Conservation (phyloP, 305 asterid species). For the Fraxinus platypoda region DNA sequence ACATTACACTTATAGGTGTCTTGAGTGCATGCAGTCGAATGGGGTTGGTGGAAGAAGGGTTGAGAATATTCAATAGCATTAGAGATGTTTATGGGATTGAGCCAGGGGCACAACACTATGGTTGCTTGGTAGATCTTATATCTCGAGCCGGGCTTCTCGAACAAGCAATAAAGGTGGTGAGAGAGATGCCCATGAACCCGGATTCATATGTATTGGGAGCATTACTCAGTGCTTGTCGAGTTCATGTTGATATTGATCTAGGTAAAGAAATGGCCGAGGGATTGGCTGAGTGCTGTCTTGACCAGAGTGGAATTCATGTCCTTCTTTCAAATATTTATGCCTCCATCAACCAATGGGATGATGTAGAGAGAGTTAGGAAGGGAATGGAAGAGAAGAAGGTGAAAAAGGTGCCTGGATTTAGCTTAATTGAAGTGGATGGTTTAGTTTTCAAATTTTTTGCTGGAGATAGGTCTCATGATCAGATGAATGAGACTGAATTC, state of each 20-base stretch:
- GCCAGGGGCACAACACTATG: constrained; percentile 41
- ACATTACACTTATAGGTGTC: constrained; percentile 44
- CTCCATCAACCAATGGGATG: constrained; percentile 40
- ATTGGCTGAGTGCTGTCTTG: constrained; percentile 27
- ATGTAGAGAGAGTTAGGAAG: constrained; percentile 46
- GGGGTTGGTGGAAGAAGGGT: constrained; percentile 51
- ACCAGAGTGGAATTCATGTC: constrained; percentile 39
- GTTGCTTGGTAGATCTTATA: constrained; percentile 55
- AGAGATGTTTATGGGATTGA: constrained; percentile 33
- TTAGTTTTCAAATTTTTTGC: constrained; percentile 31
- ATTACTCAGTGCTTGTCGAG: constrained; percentile 47
- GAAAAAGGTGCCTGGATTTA: constrained; percentile 49
- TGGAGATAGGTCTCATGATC: constrained; percentile 23
- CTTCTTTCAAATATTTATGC: constrained; percentile 57
- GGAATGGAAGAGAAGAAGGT: constrained; percentile 45
- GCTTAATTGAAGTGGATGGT: constrained; percentile 41
- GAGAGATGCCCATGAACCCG: constrained; percentile 38
- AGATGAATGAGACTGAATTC: constrained; percentile 9
- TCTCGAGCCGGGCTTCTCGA: constrained; percentile 48
- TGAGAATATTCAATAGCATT: constrained; percentile 43
- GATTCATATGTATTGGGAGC: constrained; percentile 46
- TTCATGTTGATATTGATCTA: constrained; percentile 30
- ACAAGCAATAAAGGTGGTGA: constrained; percentile 38
- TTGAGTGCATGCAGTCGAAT: constrained; percentile 48
- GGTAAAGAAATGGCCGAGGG: constrained; percentile 31